Conservation (phyloP, 2,329 filamentous ascomycete genomes). For the Scytalidium lignicola region DNA sequence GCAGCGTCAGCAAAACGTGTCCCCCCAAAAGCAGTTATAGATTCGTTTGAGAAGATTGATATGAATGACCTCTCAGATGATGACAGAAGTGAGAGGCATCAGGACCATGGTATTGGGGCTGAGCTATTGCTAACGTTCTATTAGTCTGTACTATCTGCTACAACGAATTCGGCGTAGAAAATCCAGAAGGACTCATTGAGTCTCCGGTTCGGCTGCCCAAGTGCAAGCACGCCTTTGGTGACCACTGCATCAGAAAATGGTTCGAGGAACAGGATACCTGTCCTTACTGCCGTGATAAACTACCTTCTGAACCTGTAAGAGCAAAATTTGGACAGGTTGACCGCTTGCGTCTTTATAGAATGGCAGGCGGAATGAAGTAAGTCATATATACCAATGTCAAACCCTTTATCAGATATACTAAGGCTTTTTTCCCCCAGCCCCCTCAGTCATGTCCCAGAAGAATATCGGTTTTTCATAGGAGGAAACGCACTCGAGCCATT, state of each 20-base stretch:
- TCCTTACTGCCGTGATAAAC: slow-evolving; percentile 58
- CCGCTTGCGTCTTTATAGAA: background rate
- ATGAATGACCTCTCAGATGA: slow-evolving; percentile 18
- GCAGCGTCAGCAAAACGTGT: slow-evolving; percentile 19
- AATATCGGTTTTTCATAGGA: slow-evolving; percentile 7
- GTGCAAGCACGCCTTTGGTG: slow-evolving; percentile 60
- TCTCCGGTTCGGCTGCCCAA: slow-evolving; percentile 52
- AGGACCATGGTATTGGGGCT: slow-evolving; percentile 8
- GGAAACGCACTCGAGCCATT: slow-evolving; percentile 9
- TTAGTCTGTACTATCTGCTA: slow-evolving; percentile 60
- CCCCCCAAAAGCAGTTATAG: slow-evolving; percentile 22
- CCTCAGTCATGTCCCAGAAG: slow-evolving; percentile 3
- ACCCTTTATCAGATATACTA: background rate
- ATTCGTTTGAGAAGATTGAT: slow-evolving; percentile 23
- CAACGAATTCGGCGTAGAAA: slow-evolving; percentile 52
- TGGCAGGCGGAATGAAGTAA: background rate
- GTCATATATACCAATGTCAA: background rate
- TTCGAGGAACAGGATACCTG: slow-evolving; percentile 57
- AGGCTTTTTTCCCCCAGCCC: background rate
- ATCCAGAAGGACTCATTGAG: slow-evolving; percentile 54
- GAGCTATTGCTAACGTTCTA: background rate
- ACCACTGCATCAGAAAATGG: slow-evolving; percentile 62
- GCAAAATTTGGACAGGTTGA: background rate
- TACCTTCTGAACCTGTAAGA: slow-evolving; percentile 41
- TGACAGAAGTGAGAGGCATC: slow-evolving; percentile 22